Evolutionary conservation across 306 rosid species (phyloP).

Genomic region (Rosa rugosa): DNA sequence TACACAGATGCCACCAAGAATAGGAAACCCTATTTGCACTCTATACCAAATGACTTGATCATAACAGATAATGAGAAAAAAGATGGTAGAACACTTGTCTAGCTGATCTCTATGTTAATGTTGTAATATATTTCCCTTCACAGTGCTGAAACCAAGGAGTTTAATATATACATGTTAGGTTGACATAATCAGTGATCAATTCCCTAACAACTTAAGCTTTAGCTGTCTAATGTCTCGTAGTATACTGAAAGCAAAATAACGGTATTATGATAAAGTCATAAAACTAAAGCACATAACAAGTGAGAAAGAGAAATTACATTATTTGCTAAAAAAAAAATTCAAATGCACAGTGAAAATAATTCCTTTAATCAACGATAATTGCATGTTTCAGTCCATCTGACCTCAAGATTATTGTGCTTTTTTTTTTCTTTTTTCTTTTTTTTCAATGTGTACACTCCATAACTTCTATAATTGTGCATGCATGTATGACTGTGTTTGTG

Average conservation of each 20-base stretch:
- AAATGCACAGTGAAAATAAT: not conserved
- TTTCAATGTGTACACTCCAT: not conserved
- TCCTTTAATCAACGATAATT: not conserved
- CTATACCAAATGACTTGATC: not conserved
- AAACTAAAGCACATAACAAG: not conserved
- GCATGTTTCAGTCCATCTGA: not conserved
- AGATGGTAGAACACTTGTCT: no score
- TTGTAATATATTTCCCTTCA: not conserved
- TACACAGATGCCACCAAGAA: not conserved
- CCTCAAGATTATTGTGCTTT: not conserved
- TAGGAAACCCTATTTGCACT: not conserved
- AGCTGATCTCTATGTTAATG: no score
- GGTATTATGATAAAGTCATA: not conserved
- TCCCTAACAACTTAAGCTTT: not conserved
- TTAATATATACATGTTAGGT: not conserved
- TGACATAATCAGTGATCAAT: not conserved
- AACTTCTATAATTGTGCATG: not conserved
- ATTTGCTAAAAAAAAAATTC: not conserved
- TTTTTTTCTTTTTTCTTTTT: not conserved
- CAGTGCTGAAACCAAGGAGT: not conserved
- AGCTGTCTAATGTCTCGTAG: not conserved
- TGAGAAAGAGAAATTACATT: not conserved
- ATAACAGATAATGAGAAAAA: no score
- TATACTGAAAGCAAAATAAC: not conserved
- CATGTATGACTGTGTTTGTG: not conserved